Evolutionary conservation across 345 rosid genomes (phyloP), one percentile per base, ranked within the genome.

Genomic region (Lumnitzera racemosa): DNA sequence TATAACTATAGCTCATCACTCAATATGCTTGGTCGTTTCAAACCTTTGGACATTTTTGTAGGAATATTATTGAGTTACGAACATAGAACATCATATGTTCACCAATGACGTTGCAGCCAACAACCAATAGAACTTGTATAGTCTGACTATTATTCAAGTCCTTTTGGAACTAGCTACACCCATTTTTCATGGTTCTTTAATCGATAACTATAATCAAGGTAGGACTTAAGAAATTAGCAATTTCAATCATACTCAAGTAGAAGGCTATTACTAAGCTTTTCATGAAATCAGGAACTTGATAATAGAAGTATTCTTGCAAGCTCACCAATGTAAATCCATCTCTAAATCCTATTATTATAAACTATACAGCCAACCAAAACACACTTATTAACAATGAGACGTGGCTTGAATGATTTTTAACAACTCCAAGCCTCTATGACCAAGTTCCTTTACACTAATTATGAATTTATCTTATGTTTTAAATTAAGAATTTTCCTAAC

Each of bases 261-360:
- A 89, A 75, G 9, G 98, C 98, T 51, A 92, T 89, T 48, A 97
- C 98, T 64, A 92, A 60, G 72, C 95, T 92, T 69, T 97, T 74
- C 98, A 89, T 92, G 1, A 95, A 82, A 72, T 92, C 97, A 0
- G 98, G 97, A 47, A 92, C 98, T 75, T 92, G 98, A 59, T 92
- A 95, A 14, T 92, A 89, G 64, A 92, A 92, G 59, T 85, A 92
- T 70, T 92, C 98, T 63, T 89, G 97, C 48, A 92, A 72, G 24
- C 98, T 97, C n/a, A 92, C 95, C 3, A 89, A 74, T n/a, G 97
- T 64, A 61, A 92, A 87, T 2, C 85, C 83, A 31, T 92, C 97
- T 7, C 88, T 94, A 1, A 86, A 41, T 12, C 98, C 98, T 2
- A 87, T 58, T 59, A 87, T 75, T 55, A 87, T 41, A 67, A 82